Evolutionary conservation across 2,329 filamentous ascomycete species (phyloP).

Genomic region (Cadophora sp.): DNA sequence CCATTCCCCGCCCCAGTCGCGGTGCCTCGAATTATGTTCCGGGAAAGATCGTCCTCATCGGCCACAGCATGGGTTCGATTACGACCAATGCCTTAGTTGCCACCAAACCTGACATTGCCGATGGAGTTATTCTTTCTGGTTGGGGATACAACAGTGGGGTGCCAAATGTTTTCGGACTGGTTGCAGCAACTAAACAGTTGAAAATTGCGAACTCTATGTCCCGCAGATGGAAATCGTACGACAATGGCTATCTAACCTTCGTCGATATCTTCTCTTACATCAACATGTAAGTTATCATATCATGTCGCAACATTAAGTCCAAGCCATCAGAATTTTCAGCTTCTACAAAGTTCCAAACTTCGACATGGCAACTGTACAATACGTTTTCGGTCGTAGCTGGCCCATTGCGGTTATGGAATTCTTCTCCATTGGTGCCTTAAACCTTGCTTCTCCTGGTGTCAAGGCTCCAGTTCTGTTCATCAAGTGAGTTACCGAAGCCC

Average conservation of each 20-base stretch:
- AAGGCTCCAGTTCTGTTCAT: constrained; percentile 9
- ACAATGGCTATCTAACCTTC: constrained; percentile 3
- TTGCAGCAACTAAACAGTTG: constrained; percentile 3
- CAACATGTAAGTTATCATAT: neutral
- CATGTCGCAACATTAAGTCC: neutral
- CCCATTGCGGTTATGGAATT: constrained; percentile 3
- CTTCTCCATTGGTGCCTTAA: neutral
- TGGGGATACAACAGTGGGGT: constrained; percentile 50
- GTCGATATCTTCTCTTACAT: constrained; percentile 3
- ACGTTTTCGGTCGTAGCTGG: constrained; percentile 4
- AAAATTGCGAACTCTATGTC: constrained; percentile 9
- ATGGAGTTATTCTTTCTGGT: constrained; percentile 66
- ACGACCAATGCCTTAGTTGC: constrained; percentile 62
- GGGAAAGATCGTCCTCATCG: constrained; percentile 51
- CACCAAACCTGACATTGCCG: constrained; percentile 57
- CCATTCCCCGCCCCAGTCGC: constrained; percentile 35
- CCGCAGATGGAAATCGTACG: neutral
- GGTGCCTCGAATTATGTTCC: constrained; percentile 53
- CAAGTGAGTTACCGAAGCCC: neutral
- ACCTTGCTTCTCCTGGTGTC: constrained; percentile 1
- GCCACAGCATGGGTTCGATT: constrained; percentile 68
- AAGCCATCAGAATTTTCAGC: neutral
- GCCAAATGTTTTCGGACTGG: neutral
- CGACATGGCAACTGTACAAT: neutral
- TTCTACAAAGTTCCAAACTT: constrained; percentile 8